A percentile compares a stretch with the other conserved stretches of the same genome.
phyloP scores from a whole-genome alignment of 2,329 filamentous ascomycete species.

The Penicillium sp. region DNA sequence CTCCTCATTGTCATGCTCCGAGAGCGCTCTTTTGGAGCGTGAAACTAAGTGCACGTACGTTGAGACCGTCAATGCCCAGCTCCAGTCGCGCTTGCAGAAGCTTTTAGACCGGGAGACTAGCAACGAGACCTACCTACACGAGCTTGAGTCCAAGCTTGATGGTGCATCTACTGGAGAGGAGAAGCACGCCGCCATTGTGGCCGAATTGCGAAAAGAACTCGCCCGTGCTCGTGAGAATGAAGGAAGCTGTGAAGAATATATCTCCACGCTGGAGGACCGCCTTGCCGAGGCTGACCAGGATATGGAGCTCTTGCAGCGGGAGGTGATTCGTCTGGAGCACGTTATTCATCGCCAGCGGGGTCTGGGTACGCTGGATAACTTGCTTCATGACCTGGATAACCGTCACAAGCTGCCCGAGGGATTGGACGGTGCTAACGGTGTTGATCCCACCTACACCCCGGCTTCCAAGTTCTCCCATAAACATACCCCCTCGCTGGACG shows the following conservation, averaged over 20 bases:
- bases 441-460: conserved; percentile 12
- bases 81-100: conserved; percentile 89
- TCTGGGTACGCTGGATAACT: conserved; percentile 87
- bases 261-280: conserved; percentile 91
- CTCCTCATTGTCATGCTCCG: conserved; percentile 75
- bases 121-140: conserved; percentile 89
- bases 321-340: conserved; percentile 90
- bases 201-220: conserved; percentile 88
- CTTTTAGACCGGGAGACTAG: conserved; percentile 85
- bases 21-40: conserved; percentile 84
- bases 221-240: conserved; percentile 86
- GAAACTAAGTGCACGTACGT: conserved; percentile 92
- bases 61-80: conserved; percentile 86
- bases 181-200: conserved; percentile 80
- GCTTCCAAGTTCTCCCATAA: conserved; percentile 28
- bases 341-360: conserved; percentile 94
- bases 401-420: conserved; percentile 53
- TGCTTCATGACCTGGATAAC: conserved; percentile 81
- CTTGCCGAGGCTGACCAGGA: conserved; percentile 96
- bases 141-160: conserved; percentile 86
- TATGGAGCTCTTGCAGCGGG: conserved; percentile 92
- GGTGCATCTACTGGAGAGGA: conserved; percentile 89
- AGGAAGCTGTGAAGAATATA: conserved; percentile 89
- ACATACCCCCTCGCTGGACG: conserved; percentile 41
- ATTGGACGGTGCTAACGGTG: neutral